Evolutionary conservation across 2,329 filamentous ascomycete species (phyloP).

Genomic region (Zymoseptoria pseudotritici): DNA sequence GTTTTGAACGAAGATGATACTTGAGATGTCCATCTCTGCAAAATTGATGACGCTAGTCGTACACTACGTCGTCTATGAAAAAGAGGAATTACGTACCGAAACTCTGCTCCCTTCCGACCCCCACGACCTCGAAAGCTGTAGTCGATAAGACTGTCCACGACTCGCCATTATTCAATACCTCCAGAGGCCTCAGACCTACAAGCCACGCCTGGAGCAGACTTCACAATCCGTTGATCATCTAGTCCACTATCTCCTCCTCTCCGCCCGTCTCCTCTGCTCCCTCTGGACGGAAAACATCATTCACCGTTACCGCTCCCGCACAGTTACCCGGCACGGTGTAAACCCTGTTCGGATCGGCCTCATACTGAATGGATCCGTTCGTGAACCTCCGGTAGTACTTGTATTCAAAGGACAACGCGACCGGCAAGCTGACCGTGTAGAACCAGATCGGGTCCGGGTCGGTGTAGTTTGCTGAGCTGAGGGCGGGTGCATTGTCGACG

Average conservation of each 20-base stretch:
- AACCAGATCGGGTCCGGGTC: conserved; percentile 53
- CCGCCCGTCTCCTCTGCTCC: too few relatives aligned
- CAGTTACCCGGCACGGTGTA: conserved; percentile 20
- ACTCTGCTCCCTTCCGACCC: not conserved
- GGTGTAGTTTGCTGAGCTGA: conserved; percentile 54
- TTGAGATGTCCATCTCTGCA: not conserved
- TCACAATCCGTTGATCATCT: too few relatives aligned
- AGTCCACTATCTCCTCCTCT: too few relatives aligned
- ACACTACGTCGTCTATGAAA: conserved; percentile 1
- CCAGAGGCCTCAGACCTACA: too few relatives aligned
- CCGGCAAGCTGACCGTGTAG: conserved; percentile 45
- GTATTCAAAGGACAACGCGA: conserved; percentile 53
- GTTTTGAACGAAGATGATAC: too few relatives aligned
- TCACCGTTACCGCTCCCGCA: too few relatives aligned
- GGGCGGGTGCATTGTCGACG: conserved; percentile 41
- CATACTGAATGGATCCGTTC: conserved; percentile 53
- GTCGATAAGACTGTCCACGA: too few relatives aligned
- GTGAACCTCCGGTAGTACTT: conserved; percentile 57
- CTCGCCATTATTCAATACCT: too few relatives aligned
- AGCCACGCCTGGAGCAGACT: too few relatives aligned
- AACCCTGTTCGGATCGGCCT: conserved; percentile 44
- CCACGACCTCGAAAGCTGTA: not conserved
- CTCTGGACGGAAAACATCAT: not conserved
- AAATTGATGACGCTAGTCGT: not conserved
- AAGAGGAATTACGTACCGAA: not conserved